Percentiles rank a stretch among this genome's conserved stretches.
Conservation (phyloP, 2,329 filamentous ascomycete genomes). For the Lecanicillium sp. region DNA sequence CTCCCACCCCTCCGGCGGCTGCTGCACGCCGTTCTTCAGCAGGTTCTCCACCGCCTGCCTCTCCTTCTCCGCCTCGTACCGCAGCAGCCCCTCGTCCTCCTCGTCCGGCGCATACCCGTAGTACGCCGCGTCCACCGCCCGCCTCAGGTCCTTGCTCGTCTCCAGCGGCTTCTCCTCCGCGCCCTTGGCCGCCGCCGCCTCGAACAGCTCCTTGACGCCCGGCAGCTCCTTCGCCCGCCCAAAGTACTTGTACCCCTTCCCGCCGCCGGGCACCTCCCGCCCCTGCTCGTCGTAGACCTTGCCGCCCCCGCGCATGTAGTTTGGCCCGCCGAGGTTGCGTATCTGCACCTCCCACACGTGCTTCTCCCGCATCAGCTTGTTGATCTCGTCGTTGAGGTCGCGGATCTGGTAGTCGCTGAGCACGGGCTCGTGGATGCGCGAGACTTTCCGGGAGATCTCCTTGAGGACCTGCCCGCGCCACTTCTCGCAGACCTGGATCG, state of each 20-base stretch:
- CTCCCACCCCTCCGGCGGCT: constrained; percentile 68
- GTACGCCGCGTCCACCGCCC: constrained; percentile 85
- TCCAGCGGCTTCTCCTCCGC: constrained; percentile 59
- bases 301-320: constrained; percentile 77
- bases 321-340: constrained; percentile 88
- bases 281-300: constrained; percentile 70
- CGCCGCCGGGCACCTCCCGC: constrained; percentile 64
- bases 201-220: constrained; percentile 94
- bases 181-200: constrained; percentile 59
- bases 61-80: constrained; percentile 80
- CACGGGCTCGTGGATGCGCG: constrained; percentile 84
- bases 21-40: constrained; percentile 48
- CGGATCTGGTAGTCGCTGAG: constrained; percentile 97
- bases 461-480: constrained; percentile 98
- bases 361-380: constrained; percentile 98
- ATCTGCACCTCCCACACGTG: constrained; percentile 99
- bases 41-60: constrained; percentile 69
- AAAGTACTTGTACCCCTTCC: constrained; percentile 92
- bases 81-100: constrained; percentile 75
- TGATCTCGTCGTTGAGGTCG: constrained; percentile 98
- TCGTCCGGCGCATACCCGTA: constrained; percentile 93
- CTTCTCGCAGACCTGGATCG: constrained; percentile 86
- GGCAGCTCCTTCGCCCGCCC: constrained; percentile 84
- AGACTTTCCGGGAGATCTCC: constrained; percentile 94
- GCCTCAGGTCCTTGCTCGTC: constrained; percentile 61